Base-by-base conservation (phyloP, 306 rosid genomes). In the Malus sylvestris region DNA sequence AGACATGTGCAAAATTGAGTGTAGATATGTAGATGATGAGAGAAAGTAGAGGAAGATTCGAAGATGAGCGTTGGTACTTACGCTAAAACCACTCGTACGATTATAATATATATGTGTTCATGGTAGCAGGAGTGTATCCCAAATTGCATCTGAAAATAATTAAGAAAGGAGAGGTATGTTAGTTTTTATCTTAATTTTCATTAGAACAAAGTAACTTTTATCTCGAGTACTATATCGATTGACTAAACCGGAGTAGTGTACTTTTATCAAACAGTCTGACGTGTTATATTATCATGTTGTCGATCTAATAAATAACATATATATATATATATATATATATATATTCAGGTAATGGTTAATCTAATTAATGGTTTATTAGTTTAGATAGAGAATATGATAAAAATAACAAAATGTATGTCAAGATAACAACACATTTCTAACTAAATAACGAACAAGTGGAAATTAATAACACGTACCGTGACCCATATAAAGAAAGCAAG, bases 71-170 rank as follows among this genome's bases (percentile, higher is more conserved):
- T 23, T 25, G 42, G 22, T 15, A 88, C 93, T 81, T 76, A 88
- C 93, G 90, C 79, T 42, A 88, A 70, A 58, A 86, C 83, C 57
- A 81, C 78, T 66, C 93, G 76, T 68, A 79, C 30, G 16, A 83
- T 29, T 71, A 86, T 81, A 46, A 84, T 46, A 2, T 11, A 76
- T 29, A 68, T 32, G 38, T 32, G 74, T 71, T 86, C 89, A 38
- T 86, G 93, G 84, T 88, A 88, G 81, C 93, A 88, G 59, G 90
- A 88, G 55, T 51, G 78, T 20, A 86, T 82, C 61, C 90, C 90
- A 75, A 38, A 89, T 81, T 89, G 79, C 29, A 80, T 62, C 93
- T 89, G 87, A 40, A 44, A 30, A 51, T 8, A 16, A 46, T 14
- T 3, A 23, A 11, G 35, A 57, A 14, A 29, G 23, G 5, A 30